These are phyloP conservation scores for Trametes versicolor DNA, from an alignment of 1,284 basidiomycete genomes.

Conservation along the genomic window DNA sequence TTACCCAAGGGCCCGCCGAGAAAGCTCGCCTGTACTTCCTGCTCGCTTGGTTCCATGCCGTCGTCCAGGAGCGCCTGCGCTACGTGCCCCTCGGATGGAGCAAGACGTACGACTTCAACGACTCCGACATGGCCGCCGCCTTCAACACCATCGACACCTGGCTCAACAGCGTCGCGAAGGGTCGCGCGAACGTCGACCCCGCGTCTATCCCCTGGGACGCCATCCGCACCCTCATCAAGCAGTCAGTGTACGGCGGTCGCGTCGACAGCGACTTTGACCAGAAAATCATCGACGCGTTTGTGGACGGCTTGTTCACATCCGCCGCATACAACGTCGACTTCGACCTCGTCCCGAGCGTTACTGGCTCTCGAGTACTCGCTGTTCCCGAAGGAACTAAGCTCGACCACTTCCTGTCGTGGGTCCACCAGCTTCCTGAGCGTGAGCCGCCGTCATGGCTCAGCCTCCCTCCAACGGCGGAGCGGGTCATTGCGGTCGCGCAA, in stretches of 20 bases:
- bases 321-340: conserved; percentile 93
- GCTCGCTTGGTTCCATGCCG: conserved; percentile 98
- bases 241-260: conserved; percentile 94
- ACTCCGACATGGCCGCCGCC: conserved; percentile 95
- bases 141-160: conserved; percentile 92
- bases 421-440: conserved; percentile 85
- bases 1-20: conserved; percentile 87
- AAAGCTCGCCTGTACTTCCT: conserved; percentile 93
- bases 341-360: conserved; percentile 79
- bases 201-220: conserved; percentile 93
- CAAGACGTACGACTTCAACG: conserved; percentile 97
- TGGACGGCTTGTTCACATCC: conserved; percentile 88
- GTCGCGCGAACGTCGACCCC: conserved; percentile 91
- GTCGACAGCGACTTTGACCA: conserved; percentile 96
- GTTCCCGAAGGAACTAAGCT: conserved; percentile 93
- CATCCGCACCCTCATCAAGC: conserved; percentile 89
- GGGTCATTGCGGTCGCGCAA: conserved; percentile 90
- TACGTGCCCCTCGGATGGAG: conserved; percentile 97
- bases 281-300: conserved; percentile 89
- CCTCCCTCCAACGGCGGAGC: conserved; percentile 89
- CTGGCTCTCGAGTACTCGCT: conserved; percentile 66
- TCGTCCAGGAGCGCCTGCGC: conserved; percentile 94
- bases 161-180: conserved; percentile 84
- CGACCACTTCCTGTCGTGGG: conserved; percentile 91
- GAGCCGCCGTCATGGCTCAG: conserved; percentile 95